Base-by-base conservation (phyloP, 2,329 filamentous ascomycete species). In the Fusarium staphyleae region DNA sequence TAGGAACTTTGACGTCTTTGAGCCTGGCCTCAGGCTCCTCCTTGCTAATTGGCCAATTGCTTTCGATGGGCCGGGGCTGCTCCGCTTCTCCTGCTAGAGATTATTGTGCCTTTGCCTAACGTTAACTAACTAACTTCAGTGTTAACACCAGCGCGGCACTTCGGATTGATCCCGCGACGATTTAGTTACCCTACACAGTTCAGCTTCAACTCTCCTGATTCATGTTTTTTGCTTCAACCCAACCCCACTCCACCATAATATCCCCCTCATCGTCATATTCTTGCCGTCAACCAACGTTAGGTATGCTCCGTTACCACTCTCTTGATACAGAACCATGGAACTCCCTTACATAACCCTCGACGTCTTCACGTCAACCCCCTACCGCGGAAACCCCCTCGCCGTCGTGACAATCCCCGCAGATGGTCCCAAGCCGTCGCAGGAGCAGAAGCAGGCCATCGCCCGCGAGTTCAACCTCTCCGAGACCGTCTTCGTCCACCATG, bases 381-480 rank as follows among this genome's bases (percentile, higher is more conserved):
- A 78, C 69, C 68, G 73, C 37, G 85, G 86, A 60, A 87, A 87
- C 67, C 84, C 83, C 3, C 78, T 88, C 30, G 84, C 84, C 28
- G 75, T 88, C 18, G 79, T 87, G 55, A 74, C 77, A 40, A 74
- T 87, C 55, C 82, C 81, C 3, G 56, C 73, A 11, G 51, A 66
- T 14, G 58, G 65, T 18, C 70, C 70, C 8, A 62, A 70, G 12
- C 72, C 86, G 16, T 75, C 76, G 2, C 79, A 83, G 62, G 68
- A 73, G 2, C 77, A 80, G 65, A 87, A 87, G 66, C 83, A 85
- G 66, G 66, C 72, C 56, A 81, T 87, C 55, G 83, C 85, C 35
- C 74, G 77, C 49, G 85, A 88, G 70, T 87, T 87, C 74, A 85
- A 85, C 70, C 80, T 85, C 63, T 85, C 82, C 43, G 84, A 87